A percentile compares a stretch with the other conserved stretches of the same genome.
These are phyloP conservation scores for Stagonosporopsis rhizophila DNA, from an alignment of 2,329 filamentous ascomycete genomes.

Conservation along the genomic window DNA sequence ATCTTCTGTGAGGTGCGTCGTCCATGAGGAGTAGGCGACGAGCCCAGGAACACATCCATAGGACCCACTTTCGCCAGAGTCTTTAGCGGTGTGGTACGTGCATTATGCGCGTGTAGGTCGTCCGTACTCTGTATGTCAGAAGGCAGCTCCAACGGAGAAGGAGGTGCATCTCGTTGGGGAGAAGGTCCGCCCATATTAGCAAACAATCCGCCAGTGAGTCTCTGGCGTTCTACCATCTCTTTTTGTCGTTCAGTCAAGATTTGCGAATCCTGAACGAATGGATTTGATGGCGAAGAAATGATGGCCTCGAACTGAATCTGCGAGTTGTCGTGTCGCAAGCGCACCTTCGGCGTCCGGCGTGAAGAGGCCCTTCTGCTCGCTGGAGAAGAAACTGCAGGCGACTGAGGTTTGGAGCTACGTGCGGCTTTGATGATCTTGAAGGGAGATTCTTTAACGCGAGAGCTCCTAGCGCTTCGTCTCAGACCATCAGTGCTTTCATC, in stretches of 20 bases:
- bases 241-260: slow-evolving; percentile 79
- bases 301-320: slow-evolving; percentile 80
- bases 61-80: slow-evolving; percentile 38
- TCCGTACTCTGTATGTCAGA: slow-evolving; percentile 39
- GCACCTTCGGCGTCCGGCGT: slow-evolving; percentile 55
- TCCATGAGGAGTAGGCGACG: slow-evolving; percentile 46
- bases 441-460: slow-evolving; percentile 37
- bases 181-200: slow-evolving; percentile 60
- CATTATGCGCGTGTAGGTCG: slow-evolving; percentile 30
- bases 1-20: slow-evolving; percentile 37
- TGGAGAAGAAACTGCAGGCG: slow-evolving; percentile 33
- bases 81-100: slow-evolving; percentile 38
- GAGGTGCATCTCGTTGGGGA: slow-evolving; percentile 19
- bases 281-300: slow-evolving; percentile 62
- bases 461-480: slow-evolving; percentile 26
- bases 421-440: slow-evolving; percentile 35
- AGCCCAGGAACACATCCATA: slow-evolving; percentile 46
- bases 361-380: slow-evolving; percentile 31
- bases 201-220: slow-evolving; percentile 69
- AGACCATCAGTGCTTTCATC: slow-evolving; percentile 29
- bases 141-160: slow-evolving; percentile 38
- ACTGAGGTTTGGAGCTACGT: slow-evolving; percentile 34
- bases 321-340: slow-evolving; percentile 78
- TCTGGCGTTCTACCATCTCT: slow-evolving; percentile 77
- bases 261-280: slow-evolving; percentile 67